phyloP scores from a whole-genome alignment of 139 green algal genomes.

The Chlamydomonas incerta region DNA sequence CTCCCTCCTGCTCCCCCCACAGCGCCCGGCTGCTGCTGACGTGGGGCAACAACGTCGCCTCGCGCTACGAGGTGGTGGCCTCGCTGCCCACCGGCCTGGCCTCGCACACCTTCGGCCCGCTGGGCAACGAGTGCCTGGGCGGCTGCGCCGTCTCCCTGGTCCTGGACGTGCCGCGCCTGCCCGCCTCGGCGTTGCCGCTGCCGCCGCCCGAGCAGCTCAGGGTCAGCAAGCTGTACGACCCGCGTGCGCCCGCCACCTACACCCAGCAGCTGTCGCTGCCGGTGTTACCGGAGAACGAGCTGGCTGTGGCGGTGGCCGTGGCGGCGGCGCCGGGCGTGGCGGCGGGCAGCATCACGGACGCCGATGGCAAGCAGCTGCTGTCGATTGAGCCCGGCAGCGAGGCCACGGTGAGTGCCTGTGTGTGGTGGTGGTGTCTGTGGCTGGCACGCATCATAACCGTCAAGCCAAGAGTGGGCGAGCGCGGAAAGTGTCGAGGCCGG shows the following conservation, averaged over 20 bases:
- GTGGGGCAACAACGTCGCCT: slow-evolving; percentile 48
- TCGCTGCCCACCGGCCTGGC: slow-evolving; percentile 5
- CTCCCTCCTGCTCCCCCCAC: slow-evolving; percentile 31
- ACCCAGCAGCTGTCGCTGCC: neutral
- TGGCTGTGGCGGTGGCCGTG: slow-evolving; percentile 13
- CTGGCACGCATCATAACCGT: no score
- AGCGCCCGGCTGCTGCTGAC: slow-evolving; percentile 40
- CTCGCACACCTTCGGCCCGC: slow-evolving; percentile 6
- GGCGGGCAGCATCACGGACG: neutral
- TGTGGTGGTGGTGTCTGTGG: no score
- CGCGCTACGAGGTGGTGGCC: neutral
- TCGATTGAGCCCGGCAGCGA: neutral
- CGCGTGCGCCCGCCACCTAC: slow-evolving; percentile 12
- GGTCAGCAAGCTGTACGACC: slow-evolving; percentile 48
- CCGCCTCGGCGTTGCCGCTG: neutral
- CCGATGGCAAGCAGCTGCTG: neutral
- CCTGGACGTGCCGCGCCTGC: slow-evolving; percentile 38
- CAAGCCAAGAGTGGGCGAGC: no score
- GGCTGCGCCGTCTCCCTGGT: slow-evolving; percentile 38
- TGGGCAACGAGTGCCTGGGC: slow-evolving; percentile 49
- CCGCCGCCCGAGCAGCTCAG: neutral
- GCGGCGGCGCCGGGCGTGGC: neutral
- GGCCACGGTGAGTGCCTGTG: slow-evolving; percentile 10
- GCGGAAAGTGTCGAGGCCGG: no score
- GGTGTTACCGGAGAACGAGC: slow-evolving; percentile 5